Base-by-base conservation (phyloP, 495 filamentous ascomycete genomes). In the Geoglossum glabrum region DNA sequence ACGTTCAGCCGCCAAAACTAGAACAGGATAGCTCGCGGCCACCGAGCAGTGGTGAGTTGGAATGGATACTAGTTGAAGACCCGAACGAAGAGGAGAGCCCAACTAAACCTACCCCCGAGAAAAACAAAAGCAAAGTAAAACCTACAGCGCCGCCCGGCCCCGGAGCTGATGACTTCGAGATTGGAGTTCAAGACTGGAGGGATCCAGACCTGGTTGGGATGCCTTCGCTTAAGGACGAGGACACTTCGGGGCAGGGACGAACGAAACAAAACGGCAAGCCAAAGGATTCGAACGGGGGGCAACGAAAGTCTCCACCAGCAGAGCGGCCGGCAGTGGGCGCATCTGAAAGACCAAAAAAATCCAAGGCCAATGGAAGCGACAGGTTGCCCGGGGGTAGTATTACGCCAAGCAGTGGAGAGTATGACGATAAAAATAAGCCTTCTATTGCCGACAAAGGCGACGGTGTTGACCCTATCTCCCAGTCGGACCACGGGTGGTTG, bases 131-230 rank as follows among this genome's bases (percentile, higher is more conserved):
- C 21, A 8, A 2, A 4, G 50, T 54, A 69, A 67, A 57, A 63
- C 67, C 21, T 66, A 70, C 45, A 68, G 68, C 57, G 63, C 65
- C 15, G 64, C 66, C 45, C 70, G 67, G 46, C 59, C 11, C 51
- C 49, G 38, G 58, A 21, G 49, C 63, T 15, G 86, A 90, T 69
- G 81, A 77, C 56, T 95, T 93, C 67, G 79, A 86, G n/a, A 95
- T 93, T 65, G 88, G 88, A 1, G 82, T 93, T 13, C 87, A 95
- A 60, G 88, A 95, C 62, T 94, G 88, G 88, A 80, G 87, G 57
- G 88, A 94, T 64, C 84, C 86, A 3, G 87, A 93, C 64, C 71
- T 93, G 19, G 75, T 87, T 50, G 65, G 67, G 31, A 60, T 69
- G 10, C 71, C 69, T 21, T 45, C 40, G 40, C 40, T 45, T 47